phyloP scores from a whole-genome alignment of 495 filamentous ascomycete genomes.

The Extremus antarcticus region DNA sequence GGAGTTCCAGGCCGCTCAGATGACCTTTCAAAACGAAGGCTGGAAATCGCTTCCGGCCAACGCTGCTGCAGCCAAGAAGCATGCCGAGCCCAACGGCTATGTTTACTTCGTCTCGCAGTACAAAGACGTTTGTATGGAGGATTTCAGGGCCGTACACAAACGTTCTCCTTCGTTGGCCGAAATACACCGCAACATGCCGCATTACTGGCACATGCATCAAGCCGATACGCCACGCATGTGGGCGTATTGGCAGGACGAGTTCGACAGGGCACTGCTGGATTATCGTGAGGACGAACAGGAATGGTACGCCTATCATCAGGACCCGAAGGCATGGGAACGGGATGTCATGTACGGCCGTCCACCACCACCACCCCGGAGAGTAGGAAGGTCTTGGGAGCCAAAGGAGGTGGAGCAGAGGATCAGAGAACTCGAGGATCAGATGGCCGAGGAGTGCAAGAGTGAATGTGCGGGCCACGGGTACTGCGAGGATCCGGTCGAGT shows the following conservation, averaged over 20 bases:
- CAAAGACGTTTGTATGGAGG: background rate
- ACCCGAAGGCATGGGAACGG: background rate
- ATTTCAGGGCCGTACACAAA: background rate
- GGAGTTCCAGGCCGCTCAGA: background rate
- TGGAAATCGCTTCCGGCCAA: slow-evolving; percentile 1
- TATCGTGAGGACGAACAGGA: background rate
- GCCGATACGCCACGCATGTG: background rate
- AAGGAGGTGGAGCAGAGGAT: slow-evolving; percentile 2
- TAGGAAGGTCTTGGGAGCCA: background rate
- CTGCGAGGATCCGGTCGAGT: slow-evolving; percentile 4
- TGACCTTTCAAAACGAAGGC: background rate
- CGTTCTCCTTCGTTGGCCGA: background rate
- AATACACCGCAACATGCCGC: background rate
- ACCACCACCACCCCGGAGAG: background rate
- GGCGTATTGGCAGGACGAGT: background rate
- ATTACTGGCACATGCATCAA: background rate
- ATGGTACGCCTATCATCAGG: background rate
- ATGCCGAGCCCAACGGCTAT: background rate
- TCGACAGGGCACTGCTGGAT: background rate
- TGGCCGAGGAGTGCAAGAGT: slow-evolving; percentile 5
- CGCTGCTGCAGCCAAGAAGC: background rate
- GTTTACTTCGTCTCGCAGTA: background rate
- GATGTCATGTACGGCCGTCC: background rate
- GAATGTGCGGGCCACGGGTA: background rate
- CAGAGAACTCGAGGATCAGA: slow-evolving; percentile 4